phyloP scores from a whole-genome alignment of 768 basidiomycete species.

The Lentinula lateritia region DNA sequence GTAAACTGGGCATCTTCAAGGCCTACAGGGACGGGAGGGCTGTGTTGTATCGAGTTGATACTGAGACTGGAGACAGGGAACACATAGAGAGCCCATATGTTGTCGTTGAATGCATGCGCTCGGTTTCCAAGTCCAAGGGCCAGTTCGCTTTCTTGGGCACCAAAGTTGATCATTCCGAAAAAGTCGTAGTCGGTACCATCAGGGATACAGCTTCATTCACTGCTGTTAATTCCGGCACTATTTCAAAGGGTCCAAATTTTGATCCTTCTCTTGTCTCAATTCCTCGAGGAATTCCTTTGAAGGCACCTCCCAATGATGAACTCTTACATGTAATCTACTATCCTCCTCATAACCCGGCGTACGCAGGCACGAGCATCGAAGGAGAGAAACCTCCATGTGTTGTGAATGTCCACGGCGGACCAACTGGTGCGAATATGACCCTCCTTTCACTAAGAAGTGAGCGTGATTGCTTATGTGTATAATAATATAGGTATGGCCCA shows the following conservation, averaged over 20 bases:
- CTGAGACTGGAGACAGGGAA: constrained; percentile 17
- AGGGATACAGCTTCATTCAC: constrained; percentile 10
- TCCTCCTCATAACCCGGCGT: constrained; percentile 60
- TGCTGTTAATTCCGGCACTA: not conserved
- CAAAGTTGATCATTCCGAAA: constrained; percentile 35
- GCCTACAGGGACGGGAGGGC: constrained; percentile 23
- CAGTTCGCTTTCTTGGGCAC: constrained; percentile 38
- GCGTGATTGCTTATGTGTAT: not conserved
- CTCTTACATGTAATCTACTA: constrained; percentile 62
- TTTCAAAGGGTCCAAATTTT: not conserved
- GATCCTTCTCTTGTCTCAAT: constrained; percentile 16
- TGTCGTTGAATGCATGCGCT: constrained; percentile 29
- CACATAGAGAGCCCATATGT: constrained; percentile 38
- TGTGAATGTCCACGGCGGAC: constrained; percentile 66
- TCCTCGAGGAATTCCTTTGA: constrained; percentile 21
- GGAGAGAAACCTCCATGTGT: constrained; percentile 67
- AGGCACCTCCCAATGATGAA: constrained; percentile 19
- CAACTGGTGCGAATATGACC: constrained; percentile 31
- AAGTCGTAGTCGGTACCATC: constrained; percentile 20
- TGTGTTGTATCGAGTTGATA: constrained; percentile 22
- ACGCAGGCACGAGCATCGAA: constrained; percentile 34
- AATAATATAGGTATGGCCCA: constrained; percentile 15
- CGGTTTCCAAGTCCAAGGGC: constrained; percentile 22
- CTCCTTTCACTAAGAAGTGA: not conserved
- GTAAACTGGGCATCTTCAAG: constrained; percentile 21